Base-by-base conservation (phyloP, 306 rosid genomes). In the Quillaja saponaria region DNA sequence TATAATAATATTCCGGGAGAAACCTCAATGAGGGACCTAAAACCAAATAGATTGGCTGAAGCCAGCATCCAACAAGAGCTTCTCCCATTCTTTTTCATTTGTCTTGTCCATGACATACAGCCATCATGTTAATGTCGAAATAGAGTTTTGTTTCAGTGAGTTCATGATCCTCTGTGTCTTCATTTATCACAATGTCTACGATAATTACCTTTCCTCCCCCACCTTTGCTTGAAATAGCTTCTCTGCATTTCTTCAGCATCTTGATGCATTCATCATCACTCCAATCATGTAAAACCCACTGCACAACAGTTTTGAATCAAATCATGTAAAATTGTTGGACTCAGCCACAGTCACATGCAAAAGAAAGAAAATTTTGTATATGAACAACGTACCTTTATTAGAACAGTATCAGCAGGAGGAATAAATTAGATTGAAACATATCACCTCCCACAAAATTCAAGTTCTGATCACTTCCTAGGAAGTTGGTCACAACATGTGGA, bases 1-100 rank as follows among this genome's bases (percentile, higher is more conserved):
- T 6, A 14, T 9, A 45, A 3, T 1, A 45, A 6, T 0, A 7
- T 9, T 57, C 48, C 75, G 31, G 77, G 77, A 44, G 39, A 80
- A 28, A 64, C 76, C 41, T 76, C 85, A 49, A 76, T 61, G 9
- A 80, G 69, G 8, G 79, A 80, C 61, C 66, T 72, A 6, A 61
- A 40, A n/a, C 77, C 74, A 39, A 69, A 28, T 0, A 53, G 10
- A n/a, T n/a, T 39, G 3, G 76, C 61, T 56, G 34, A 77, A 77
- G 13, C 82, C 86, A 9, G 86, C 73, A 37, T 61, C 64, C n/a
- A 57, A 13, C 25, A 77, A 61, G 13, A 81, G 50, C 10, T 53
- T 68, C 19, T 67, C 60, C 81, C 76, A 82, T 5, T 82, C 74
- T 15, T 68, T 64, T 37, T 73, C 70, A 3, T 53, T 49, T 49